Conservation (phyloP, 2,329 filamentous ascomycete genomes). For the Alternaria sp. region DNA sequence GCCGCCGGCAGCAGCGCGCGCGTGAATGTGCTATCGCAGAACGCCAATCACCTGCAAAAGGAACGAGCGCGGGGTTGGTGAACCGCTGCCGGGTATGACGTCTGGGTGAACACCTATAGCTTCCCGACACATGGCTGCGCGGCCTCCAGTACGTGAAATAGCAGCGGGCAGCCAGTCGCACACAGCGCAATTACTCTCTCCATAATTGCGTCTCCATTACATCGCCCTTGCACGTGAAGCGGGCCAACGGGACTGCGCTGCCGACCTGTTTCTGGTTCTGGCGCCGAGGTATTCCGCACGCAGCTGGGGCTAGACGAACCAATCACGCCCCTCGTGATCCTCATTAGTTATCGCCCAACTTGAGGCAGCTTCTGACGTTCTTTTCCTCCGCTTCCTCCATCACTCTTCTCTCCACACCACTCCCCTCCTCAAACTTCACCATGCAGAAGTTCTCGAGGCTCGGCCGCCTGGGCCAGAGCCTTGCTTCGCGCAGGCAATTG, state of each 20-base stretch:
- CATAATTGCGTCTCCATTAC: constrained; percentile 21
- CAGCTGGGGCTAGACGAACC: constrained; percentile 33
- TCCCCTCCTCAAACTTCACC: constrained; percentile 47
- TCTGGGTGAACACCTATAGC: constrained; percentile 6
- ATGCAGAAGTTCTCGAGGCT: constrained; percentile 77
- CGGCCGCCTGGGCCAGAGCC: constrained; percentile 69
- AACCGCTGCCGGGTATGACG: constrained; percentile 12
- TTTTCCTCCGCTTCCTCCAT: constrained; percentile 43
- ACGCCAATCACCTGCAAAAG: constrained; percentile 8
- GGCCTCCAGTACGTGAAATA: background rate
- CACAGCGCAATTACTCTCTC: background rate
- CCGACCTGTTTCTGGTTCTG: constrained; percentile 28
- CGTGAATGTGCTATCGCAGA: background rate
- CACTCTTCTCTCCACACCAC: constrained; percentile 47
- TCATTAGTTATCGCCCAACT: constrained; percentile 45
- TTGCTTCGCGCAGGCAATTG: constrained; percentile 69
- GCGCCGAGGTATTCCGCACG: constrained; percentile 38
- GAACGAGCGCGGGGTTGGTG: constrained; percentile 11
- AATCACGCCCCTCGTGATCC: constrained; percentile 40
- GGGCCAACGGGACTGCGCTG: constrained; percentile 40
- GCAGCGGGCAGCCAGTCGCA: background rate
- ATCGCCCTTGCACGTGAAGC: constrained; percentile 36
- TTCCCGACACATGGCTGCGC: background rate
- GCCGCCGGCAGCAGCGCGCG: background rate
- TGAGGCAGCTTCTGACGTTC: constrained; percentile 45